phyloP scores from a whole-genome alignment of 2,329 filamentous ascomycete genomes.

The Penicillium sp. region DNA sequence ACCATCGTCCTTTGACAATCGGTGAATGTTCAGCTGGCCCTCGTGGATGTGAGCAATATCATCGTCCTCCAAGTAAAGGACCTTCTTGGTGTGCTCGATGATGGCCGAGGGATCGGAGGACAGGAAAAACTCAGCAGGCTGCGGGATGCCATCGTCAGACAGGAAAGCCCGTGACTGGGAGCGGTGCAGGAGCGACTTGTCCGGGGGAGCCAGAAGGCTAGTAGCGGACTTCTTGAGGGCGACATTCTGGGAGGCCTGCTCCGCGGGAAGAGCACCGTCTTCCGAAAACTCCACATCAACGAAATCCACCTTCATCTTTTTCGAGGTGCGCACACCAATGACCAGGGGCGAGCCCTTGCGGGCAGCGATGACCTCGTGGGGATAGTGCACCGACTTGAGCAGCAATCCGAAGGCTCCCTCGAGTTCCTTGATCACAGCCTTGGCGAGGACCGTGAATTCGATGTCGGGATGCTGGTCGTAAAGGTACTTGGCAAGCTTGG shows the following conservation, averaged over 20 bases:
- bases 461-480: constrained; percentile 92
- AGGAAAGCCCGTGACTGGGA: constrained; percentile 98
- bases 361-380: constrained; percentile 94
- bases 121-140: constrained; percentile 98
- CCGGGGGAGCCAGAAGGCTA: constrained; percentile 77
- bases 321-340: constrained; percentile 92
- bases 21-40: constrained; percentile 97
- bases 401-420: constrained; percentile 96
- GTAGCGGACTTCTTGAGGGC: constrained; percentile 86
- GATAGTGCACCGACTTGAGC: constrained; percentile 98
- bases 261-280: constrained; percentile 82
- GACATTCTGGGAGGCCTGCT: constrained; percentile 93
- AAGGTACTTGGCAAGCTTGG: constrained; percentile 97
- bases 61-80: constrained; percentile 98
- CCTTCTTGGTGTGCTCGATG: constrained; percentile 99
- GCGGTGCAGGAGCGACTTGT: constrained; percentile 97
- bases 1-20: constrained; percentile 92
- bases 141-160: constrained; percentile 95
- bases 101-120: constrained; percentile 98
- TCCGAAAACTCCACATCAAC: constrained; percentile 97
- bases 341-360: constrained; percentile 98
- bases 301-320: constrained; percentile 99
- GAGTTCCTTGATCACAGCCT: constrained; percentile 97
- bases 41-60: constrained; percentile 99
- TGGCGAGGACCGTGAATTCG: constrained; percentile 93